A percentile compares a stretch with the other conserved stretches of the same genome.
Evolutionary conservation across 352 stramenopile genomes (phyloP).

Genomic region (Globisporangium middletonii): DNA sequence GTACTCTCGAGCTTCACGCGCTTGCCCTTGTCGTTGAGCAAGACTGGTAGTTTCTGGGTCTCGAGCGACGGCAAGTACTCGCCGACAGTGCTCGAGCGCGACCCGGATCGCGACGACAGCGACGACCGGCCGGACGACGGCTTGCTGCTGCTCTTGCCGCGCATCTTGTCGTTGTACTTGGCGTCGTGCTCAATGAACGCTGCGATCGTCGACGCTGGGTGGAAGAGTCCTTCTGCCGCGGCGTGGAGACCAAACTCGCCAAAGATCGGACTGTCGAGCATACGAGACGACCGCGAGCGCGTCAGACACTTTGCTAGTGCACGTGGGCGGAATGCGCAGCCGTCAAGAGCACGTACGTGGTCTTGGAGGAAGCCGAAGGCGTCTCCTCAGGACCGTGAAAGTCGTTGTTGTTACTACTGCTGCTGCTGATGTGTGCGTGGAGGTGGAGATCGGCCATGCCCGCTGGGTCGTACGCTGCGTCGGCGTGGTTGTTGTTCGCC

Average conservation of each 20-base stretch:
- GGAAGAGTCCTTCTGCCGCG: conserved; percentile 67
- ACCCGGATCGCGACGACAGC: conserved; percentile 13
- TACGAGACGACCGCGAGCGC: not conserved
- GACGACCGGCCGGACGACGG: conserved; percentile 14
- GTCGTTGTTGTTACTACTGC: conserved; percentile 1
- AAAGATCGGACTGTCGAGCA: conserved; percentile 35
- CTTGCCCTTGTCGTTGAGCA: conserved; percentile 23
- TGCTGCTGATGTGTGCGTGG: not conserved
- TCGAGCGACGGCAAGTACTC: conserved; percentile 33
- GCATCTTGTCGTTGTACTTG: conserved; percentile 30
- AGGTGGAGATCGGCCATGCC: conserved; percentile 1
- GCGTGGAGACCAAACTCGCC: conserved; percentile 52
- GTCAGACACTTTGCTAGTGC: not conserved
- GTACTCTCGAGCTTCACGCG: conserved; percentile 19
- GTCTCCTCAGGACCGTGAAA: conserved; percentile 8
- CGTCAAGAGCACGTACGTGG: conserved; percentile 4
- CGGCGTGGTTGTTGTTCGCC: conserved; percentile 19
- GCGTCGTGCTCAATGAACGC: conserved; percentile 74
- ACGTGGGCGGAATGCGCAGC: not conserved
- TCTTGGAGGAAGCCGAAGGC: not conserved
- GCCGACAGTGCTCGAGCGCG: conserved; percentile 12
- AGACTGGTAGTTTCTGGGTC: conserved; percentile 22
- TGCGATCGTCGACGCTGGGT: conserved; percentile 67
- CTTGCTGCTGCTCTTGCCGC: conserved; percentile 5
- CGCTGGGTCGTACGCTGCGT: conserved; percentile 8